Evolutionary conservation across 108 stramenopile genomes (phyloP).

Genomic region (Nannochloropsis salina): DNA sequence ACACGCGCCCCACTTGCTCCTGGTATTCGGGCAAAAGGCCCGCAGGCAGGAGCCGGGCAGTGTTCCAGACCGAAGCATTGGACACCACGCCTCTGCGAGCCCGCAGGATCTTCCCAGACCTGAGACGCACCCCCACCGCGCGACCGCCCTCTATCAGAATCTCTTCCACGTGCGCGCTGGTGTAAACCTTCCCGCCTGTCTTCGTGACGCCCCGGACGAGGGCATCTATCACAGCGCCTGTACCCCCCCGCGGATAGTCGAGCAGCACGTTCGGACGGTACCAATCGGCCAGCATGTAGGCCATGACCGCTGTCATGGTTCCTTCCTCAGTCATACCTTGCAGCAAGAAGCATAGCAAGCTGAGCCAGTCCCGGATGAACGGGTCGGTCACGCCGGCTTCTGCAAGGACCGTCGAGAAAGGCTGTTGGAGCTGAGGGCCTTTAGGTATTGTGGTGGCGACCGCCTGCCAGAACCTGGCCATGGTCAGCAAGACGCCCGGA

Average conservation of each 20-base stretch:
- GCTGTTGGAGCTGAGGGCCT: conserved; percentile 41
- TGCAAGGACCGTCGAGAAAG: conserved; percentile 39
- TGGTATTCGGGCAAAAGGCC: neutral
- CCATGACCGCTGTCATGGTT: conserved; percentile 88
- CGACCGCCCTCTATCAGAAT: conserved; percentile 68
- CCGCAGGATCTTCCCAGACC: conserved; percentile 56
- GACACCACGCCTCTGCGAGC: conserved; percentile 75
- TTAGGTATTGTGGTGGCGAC: conserved; percentile 27
- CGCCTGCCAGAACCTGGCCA: conserved; percentile 33
- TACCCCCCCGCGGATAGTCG: conserved; percentile 45
- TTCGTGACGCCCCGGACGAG: conserved; percentile 75
- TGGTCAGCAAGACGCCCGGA: conserved; percentile 37
- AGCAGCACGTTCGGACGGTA: conserved; percentile 62
- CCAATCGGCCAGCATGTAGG: conserved; percentile 92
- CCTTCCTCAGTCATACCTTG: conserved; percentile 63
- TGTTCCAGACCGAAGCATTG: conserved; percentile 76
- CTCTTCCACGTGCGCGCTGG: conserved; percentile 60
- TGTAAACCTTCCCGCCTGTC: conserved; percentile 58
- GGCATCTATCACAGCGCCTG: conserved; percentile 65
- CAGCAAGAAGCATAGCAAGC: conserved; percentile 72
- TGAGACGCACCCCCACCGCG: conserved; percentile 64
- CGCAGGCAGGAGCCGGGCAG: conserved; percentile 60
- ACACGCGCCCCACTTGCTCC: neutral
- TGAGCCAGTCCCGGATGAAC: conserved; percentile 74
- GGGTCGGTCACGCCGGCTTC: conserved; percentile 48